Conservation (phyloP, 129 eudicot genomes). For the Artemisia tridentata region DNA sequence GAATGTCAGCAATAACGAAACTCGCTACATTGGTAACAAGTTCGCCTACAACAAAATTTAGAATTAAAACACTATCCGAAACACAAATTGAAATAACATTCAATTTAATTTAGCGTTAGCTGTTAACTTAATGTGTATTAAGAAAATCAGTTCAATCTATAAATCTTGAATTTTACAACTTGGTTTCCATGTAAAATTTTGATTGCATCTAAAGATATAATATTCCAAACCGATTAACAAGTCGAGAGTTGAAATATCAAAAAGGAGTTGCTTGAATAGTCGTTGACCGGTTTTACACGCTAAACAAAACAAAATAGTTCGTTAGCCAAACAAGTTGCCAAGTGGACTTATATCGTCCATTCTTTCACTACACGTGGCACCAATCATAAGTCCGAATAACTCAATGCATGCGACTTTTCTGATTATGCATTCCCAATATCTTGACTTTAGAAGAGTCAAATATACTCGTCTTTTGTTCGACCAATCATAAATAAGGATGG, state of each 20-base stretch:
- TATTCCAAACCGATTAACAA: no score
- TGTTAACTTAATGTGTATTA: no score
- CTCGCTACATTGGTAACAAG: no score
- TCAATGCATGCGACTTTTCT: conserved; percentile 5
- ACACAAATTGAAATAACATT: no score
- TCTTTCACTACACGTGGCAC: background rate
- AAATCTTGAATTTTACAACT: no score
- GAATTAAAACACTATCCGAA: no score
- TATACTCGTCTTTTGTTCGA: background rate
- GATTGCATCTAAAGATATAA: no score
- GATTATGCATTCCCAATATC: background rate
- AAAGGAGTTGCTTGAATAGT: conserved; percentile 7
- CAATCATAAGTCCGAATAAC: conserved; percentile 11
- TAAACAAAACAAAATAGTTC: conserved; percentile 10
- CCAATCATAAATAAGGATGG: background rate
- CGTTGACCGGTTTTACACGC: conserved; percentile 20
- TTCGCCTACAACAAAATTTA: no score
- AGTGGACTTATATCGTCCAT: conserved; percentile 20
- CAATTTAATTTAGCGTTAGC: no score
- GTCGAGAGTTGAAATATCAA: background rate
- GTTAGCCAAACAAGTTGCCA: conserved; percentile 33
- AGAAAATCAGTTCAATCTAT: no score
- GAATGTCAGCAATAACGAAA: no score
- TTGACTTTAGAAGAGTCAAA: conserved; percentile 11
- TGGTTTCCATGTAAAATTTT: no score